Conservation (phyloP, 2,329 filamentous ascomycete genomes). For the Phaeosphaeria sp. region DNA sequence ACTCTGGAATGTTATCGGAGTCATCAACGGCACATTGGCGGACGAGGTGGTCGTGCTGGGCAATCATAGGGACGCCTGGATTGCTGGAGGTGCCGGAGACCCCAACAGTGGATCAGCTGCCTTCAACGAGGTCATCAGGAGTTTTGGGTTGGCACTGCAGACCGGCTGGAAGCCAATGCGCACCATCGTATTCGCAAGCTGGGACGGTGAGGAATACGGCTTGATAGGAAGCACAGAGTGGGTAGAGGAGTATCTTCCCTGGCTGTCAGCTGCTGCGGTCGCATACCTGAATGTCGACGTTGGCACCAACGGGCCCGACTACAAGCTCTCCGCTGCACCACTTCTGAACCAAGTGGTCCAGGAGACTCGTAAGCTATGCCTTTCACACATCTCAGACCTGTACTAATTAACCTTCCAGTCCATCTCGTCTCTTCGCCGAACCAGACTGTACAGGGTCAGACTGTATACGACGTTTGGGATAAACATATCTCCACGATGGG, state of each 20-base stretch:
- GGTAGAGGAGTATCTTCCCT: slow-evolving; percentile 88
- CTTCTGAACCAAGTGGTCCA: slow-evolving; percentile 76
- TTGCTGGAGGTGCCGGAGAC: slow-evolving; percentile 81
- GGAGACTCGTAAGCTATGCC: slow-evolving; percentile 58
- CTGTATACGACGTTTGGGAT: slow-evolving; percentile 69
- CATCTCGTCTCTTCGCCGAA: slow-evolving; percentile 62
- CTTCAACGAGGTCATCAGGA: slow-evolving; percentile 78
- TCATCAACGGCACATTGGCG: slow-evolving; percentile 84
- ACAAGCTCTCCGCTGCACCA: slow-evolving; percentile 72
- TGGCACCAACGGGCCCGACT: slow-evolving; percentile 69
- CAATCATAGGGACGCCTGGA: slow-evolving; percentile 93
- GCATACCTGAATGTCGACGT: slow-evolving; percentile 89
- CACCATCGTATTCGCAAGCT: slow-evolving; percentile 84
- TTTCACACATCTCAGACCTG: neutral
- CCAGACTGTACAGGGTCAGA: slow-evolving; percentile 73
- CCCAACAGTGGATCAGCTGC: slow-evolving; percentile 83
- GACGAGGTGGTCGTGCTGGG: slow-evolving; percentile 89
- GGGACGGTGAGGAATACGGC: slow-evolving; percentile 78
- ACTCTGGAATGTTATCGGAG: slow-evolving; percentile 79
- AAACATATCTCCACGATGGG: slow-evolving; percentile 63
- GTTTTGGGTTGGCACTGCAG: slow-evolving; percentile 73
- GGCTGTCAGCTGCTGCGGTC: slow-evolving; percentile 74
- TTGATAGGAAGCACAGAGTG: slow-evolving; percentile 88
- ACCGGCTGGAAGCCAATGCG: slow-evolving; percentile 83
- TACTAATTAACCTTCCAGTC: slow-evolving; percentile 27